phyloP scores from a whole-genome alignment of 169 alveolate species.

The Plasmodium reichenowi region DNA sequence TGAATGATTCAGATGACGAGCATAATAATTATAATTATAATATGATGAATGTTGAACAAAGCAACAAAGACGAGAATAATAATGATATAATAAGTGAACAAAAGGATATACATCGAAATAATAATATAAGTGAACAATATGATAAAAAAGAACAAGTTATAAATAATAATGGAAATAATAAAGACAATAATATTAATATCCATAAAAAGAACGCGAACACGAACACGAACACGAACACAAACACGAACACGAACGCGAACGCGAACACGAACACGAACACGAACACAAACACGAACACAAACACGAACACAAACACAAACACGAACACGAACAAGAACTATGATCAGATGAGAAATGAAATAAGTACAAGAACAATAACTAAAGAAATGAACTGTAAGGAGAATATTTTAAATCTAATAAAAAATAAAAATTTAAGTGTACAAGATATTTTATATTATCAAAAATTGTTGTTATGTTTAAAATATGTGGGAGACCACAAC shows the following conservation, averaged over 20 bases:
- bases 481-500: no score
- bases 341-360: neutral
- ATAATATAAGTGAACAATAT: neutral
- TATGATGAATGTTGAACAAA: neutral
- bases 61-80: neutral
- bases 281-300: no score
- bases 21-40: no score
- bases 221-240: no score
- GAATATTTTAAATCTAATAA: constrained; percentile 4
- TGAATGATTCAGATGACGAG: no score
- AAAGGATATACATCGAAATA: neutral
- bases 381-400: constrained; percentile 10
- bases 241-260: no score
- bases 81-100: neutral
- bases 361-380: neutral
- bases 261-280: no score
- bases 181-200: neutral
- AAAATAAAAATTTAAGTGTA: neutral
- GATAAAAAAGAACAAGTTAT: neutral
- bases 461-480: neutral
- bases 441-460: neutral
- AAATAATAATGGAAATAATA: neutral
- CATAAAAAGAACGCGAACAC: neutral
- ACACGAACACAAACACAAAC: no score
- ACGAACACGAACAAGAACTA: neutral